Base-by-base conservation (phyloP, 1,139 yeast genomes). In the Candida smagusa region DNA sequence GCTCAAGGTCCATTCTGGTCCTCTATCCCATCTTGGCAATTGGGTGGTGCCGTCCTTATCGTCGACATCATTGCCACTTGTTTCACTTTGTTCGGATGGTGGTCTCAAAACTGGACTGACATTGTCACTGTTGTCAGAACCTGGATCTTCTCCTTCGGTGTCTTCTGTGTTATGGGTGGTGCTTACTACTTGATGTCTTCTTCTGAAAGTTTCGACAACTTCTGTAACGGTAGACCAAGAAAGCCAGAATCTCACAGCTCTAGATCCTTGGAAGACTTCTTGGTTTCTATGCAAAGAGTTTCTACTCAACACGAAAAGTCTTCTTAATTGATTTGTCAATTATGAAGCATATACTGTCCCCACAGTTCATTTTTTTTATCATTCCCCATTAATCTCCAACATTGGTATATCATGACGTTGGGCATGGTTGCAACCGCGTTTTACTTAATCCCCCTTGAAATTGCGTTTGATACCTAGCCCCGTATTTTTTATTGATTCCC, bases 81-180 rank as follows among this genome's bases (percentile, higher is more conserved):
- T 81, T 87, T 87, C 80, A 73, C 87, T 58, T 73, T 88, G 63
- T 89, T 88, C 82, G 96, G 97, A 59, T 89, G 96, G 96, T 84
- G 94, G 89, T 86, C 96, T 58, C 94, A 86, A 74, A 89, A 89
- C 84, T 85, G 95, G 95, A 88, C 92, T 66, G 95, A 88, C 72
- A 83, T 88, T 58, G 96, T 89, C 59, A 82, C 96, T 43, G 95
- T 88, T 63, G 89, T 83, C 63, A 84, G 95, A 76, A 78, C 85
- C 71, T 89, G 94, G 94, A 71, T 87, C 61, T 88, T 86, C 92
- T 87, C 96, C 50, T 83, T 88, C 72, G 95, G 96, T 82, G 86
- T 85, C 69, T 86, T 88, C 87, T 86, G 95, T 77, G 81, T 84
- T 74, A 71, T 88, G 77, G 96, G 96, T 70, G 96, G 96, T 81